phyloP scores from a whole-genome alignment of 2,329 filamentous ascomycete genomes.

The Cytospora chrysosperma region DNA sequence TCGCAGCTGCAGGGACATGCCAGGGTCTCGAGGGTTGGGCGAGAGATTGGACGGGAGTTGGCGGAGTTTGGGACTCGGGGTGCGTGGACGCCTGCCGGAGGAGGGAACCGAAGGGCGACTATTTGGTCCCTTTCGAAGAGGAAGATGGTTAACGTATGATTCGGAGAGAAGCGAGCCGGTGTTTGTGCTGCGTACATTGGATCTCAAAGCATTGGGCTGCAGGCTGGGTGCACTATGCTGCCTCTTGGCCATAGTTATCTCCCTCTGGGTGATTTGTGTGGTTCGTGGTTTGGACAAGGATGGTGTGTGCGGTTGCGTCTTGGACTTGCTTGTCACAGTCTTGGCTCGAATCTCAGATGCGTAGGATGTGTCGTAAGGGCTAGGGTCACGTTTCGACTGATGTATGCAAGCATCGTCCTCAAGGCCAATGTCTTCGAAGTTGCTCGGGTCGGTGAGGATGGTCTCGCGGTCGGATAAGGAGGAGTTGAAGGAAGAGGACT shows the following conservation, averaged over 20 bases:
- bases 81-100: conserved; percentile 46
- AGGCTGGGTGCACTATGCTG: conserved; percentile 48
- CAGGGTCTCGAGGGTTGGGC: conserved; percentile 44
- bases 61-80: conserved; percentile 42
- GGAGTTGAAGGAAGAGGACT: conserved; percentile 84
- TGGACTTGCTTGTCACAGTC: conserved; percentile 28
- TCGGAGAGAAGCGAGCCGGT: conserved; percentile 36
- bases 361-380: conserved; percentile 51
- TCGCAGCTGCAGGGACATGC: conserved; percentile 41
- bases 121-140: conserved; percentile 31
- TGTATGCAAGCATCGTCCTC: conserved; percentile 55
- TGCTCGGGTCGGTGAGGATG: conserved; percentile 68
- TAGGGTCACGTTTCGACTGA: conserved; percentile 39
- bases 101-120: conserved; percentile 42
- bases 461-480: conserved; percentile 66
- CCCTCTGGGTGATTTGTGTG: conserved; percentile 31
- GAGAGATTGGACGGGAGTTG: conserved; percentile 39
- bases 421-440: conserved; percentile 93
- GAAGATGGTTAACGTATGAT: conserved; percentile 32
- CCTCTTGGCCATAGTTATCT: conserved; percentile 33
- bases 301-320: conserved; percentile 26
- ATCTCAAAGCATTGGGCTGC: conserved; percentile 44
- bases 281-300: conserved; percentile 32
- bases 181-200: conserved; percentile 53
- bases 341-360: conserved; percentile 42